Percentiles rank a stretch among this genome's conserved stretches.
phyloP scores from a whole-genome alignment of 2,329 filamentous ascomycete species.

The Cyanodermella asteris region DNA sequence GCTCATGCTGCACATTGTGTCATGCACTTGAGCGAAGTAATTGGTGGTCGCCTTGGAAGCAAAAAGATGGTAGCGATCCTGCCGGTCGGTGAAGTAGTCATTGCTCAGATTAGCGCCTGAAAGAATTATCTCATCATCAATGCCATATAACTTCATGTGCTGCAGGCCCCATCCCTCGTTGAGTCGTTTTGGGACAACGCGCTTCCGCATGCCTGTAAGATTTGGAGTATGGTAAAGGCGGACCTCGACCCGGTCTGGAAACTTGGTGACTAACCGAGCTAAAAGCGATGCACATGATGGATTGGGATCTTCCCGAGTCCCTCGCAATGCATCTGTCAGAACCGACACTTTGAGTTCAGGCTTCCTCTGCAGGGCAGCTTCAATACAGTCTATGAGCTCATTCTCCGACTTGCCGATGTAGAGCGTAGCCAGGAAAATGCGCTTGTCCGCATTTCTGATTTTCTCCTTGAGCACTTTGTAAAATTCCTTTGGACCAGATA shows the following conservation, averaged over 20 bases:
- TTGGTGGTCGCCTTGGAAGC: constrained; percentile 55
- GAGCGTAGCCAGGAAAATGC: constrained; percentile 83
- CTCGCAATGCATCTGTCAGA: constrained; percentile 73
- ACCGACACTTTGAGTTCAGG: constrained; percentile 65
- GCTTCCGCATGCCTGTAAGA: constrained; percentile 66
- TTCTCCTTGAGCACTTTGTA: constrained; percentile 77
- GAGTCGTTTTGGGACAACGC: constrained; percentile 64
- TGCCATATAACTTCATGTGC: constrained; percentile 95
- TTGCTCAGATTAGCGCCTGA: constrained; percentile 80
- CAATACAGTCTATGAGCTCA: constrained; percentile 64
- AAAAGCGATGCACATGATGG: constrained; percentile 77
- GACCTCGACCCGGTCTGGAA: constrained; percentile 66
- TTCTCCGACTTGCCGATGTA: constrained; percentile 89
- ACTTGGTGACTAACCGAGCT: constrained; percentile 61
- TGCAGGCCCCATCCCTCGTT: constrained; percentile 98
- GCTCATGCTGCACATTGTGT: constrained; percentile 56
- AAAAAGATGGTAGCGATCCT: constrained; percentile 89
- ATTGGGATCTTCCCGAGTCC: constrained; percentile 71
- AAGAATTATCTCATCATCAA: constrained; percentile 88
- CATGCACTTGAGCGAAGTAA: constrained; percentile 61
- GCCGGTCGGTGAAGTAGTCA: constrained; percentile 90
- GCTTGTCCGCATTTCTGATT: constrained; percentile 54
- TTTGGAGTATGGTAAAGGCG: constrained; percentile 98
- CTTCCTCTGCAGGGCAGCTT: constrained; percentile 51
- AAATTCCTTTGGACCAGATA: constrained; percentile 68